Evolutionary conservation across 768 basidiomycete species (phyloP).

Genomic region (Tulasnella sp.): DNA sequence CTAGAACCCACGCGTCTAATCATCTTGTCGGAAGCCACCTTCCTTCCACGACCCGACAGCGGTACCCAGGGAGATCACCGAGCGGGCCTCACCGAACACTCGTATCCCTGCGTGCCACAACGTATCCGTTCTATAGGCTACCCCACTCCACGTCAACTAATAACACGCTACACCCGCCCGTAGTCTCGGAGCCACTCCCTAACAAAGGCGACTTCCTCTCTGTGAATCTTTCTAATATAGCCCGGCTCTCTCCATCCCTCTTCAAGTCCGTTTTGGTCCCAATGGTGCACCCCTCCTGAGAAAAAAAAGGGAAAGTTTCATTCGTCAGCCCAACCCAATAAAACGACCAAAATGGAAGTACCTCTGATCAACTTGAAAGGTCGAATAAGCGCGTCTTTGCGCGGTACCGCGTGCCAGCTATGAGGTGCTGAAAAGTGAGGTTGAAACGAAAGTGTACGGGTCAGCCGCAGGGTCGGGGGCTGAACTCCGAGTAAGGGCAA

Average conservation of each 20-base stretch:
- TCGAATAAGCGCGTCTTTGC: constrained; percentile 60
- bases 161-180: constrained; percentile 18
- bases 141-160: background rate
- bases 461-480: background rate
- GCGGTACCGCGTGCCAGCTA: constrained; percentile 57
- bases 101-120: background rate
- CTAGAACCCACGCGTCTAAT: constrained; percentile 4
- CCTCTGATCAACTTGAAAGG: constrained; percentile 86
- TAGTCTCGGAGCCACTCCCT: constrained; percentile 57
- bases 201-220: constrained; percentile 73
- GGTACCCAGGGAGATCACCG: background rate
- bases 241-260: constrained; percentile 58
- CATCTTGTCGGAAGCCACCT: background rate
- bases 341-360: constrained; percentile 33
- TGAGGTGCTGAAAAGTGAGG: constrained; percentile 45
- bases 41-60: background rate
- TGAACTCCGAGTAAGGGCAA: background rate
- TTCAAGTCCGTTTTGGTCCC: constrained; percentile 63
- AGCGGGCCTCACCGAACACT: constrained; percentile 1
- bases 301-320: background rate
- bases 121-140: background rate
- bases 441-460: background rate
- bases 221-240: constrained; percentile 73
- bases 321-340: background rate
- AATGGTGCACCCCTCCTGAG: constrained; percentile 61